Evolutionary conservation across 1,139 yeast genomes (phyloP), one percentile per base, ranked within the genome.

Genomic region (Lodderomyces metapsilosis): DNA sequence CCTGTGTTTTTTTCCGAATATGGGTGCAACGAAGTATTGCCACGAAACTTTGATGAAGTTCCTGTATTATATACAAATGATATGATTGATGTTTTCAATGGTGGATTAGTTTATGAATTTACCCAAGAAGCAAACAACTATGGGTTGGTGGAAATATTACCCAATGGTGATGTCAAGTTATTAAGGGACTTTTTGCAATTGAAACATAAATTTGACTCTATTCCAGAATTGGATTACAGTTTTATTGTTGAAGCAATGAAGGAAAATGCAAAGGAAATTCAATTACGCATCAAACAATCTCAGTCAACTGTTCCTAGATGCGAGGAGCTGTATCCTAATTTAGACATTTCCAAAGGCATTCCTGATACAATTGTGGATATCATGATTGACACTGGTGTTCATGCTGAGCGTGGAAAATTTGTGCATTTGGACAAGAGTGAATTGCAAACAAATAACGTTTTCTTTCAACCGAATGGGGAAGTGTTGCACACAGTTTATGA

Each of bases 1-100:
- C 98, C 98, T 2, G 74, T 92, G 1, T 84, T 92, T 61, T 78
- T 92, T 46, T 88, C 97, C 3, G 98, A 92, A 69, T 92, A 80
- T 40, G 98, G 98, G 4, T 92, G 98, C 65, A 92, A 92, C 60
- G 84, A 80, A 48, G 85, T 88, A 2, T 57, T 69, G 12, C 98
- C 98, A 6, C 78, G 98, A 52, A 58, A 68, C 15, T 92, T 92
- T 62, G 86, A 82, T 35, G 98, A 92, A 60, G 81, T 91, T 24
- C 71, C 68, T 13, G 66, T 91, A 23, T 64, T 92, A 45, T 85
- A 84, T 61, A 83, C 94, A 1, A 60, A 64, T 17, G 79, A 84
- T 48, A 88, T 92, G 97, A 68, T 82, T 28, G 74, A 76, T 27
- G 89, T 85, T 2, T 91, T 89, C 61, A 81, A 92, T 45, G 98